Base-by-base conservation (phyloP, 306 rosid species). In the Medicago arabica region DNA sequence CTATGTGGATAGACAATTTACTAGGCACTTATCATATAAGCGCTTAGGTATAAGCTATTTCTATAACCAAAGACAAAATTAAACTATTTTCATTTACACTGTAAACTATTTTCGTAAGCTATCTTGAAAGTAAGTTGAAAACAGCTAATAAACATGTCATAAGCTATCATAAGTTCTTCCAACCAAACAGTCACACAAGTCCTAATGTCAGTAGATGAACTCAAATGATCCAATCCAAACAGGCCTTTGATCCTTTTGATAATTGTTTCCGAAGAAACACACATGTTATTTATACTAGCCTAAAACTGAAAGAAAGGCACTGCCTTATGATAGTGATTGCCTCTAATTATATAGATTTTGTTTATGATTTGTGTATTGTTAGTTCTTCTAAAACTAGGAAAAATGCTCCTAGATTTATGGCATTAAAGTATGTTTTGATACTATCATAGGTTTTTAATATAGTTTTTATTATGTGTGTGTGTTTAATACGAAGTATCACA, bases 171-270 rank as follows among this genome's bases (percentile, higher is more conserved):
- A 31, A 31, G 36, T 31, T 31, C 36, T 31, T 31, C 36, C 36
- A 31, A 31, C 36, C 36, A 31, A 31, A 31, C 36, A 5, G 36
- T 31, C 36, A 3, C 36, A 31, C 36, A 23, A 31, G 36, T 31
- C 4, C 36, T 1, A 31, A 31, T 31, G 6, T 41, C 3, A 41
- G 9, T 2, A 15, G 2, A n/a, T 50, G n/a, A 50, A 15, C 3
- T 15, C 18, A 50, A 50, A 50, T 6, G n/a, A 50, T n/a, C 19
- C 57, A 50, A 50, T n/a, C 10, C 4, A 15, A 15, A 15, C 1
- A 50, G 16, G 18, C 57, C 57, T 19, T 63, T 16, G 25, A 34
- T 66, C 40, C 31, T 73, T 63, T 63, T 17, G 18, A 53, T 65
- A 57, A 58, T 67, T 51, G 9, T 70, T 57, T 40, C 69, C 4